phyloP scores from a whole-genome alignment of 2,329 filamentous ascomycete species.

The Aspergillus versicolor region DNA sequence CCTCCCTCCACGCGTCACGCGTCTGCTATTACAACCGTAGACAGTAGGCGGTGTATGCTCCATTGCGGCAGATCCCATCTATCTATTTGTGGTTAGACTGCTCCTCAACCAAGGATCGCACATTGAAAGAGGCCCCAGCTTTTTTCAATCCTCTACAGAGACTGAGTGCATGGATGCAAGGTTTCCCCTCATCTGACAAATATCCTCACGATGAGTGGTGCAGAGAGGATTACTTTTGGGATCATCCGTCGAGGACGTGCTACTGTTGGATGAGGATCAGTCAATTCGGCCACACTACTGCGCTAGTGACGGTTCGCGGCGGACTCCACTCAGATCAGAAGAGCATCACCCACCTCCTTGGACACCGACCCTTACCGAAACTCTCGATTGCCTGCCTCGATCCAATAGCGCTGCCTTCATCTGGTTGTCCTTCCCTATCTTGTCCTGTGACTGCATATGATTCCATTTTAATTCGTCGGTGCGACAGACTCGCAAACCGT shows the following conservation, averaged over 20 bases:
- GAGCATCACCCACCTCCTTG: background rate
- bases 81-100: no score
- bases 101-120: no score
- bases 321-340: background rate
- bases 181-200: background rate
- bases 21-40: background rate
- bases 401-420: background rate
- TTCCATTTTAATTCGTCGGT: slow-evolving; percentile 2
- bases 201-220: background rate
- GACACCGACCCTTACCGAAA: background rate
- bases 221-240: no score
- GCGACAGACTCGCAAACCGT: background rate
- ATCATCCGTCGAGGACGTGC: background rate
- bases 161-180: background rate
- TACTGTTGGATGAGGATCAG: background rate
- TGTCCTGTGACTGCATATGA: background rate
- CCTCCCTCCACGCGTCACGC: background rate
- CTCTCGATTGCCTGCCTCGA: background rate
- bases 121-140: no score
- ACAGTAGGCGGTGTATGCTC: background rate
- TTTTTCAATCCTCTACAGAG: no score
- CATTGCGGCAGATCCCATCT: background rate
- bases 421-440: background rate
- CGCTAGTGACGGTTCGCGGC: background rate
- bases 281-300: background rate